Evolutionary conservation across 2,329 filamentous ascomycete genomes (phyloP), one percentile per base, ranked within the genome.

Genomic region (Fusarium sp.): DNA sequence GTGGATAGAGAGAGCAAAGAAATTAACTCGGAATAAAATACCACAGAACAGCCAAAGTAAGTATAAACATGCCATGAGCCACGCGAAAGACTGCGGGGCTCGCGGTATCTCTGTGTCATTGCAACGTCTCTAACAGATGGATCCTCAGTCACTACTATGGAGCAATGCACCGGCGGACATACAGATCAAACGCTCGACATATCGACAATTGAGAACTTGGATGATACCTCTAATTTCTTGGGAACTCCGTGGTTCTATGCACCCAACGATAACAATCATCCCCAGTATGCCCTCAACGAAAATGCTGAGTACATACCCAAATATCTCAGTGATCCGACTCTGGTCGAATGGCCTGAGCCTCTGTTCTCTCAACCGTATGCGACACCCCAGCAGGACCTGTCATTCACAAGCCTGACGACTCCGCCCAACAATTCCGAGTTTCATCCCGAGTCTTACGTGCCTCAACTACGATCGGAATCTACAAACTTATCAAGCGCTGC

Each of bases 251-350:
- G 39, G 39, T 41, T 41, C 14, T 7, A 41, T 16, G 21, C n/a
- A 16, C 16, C n/a, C 9, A 23, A 23, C 39, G n/a, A 23, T 23
- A n/a, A 41, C n/a, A n/a, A 41, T 14, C 10, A 7, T 41, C 8
- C 15, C 21, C 39, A 23, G 39, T 41, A 41, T 41, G 14, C n/a
- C 15, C 39, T 41, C 39, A 41, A 41, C 39, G 14, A 4, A 41
- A 41, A 5, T 23, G n/a, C 3, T 23, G 39, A 41, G 39, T 41
- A 41, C 39, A 23, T 41, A 41, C 39, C 39, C 14, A 41, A n/a
- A 16, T 41, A 23, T 0, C n/a, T 41, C n/a, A 16, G 0, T 23
- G 39, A 41, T 3, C 39, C 1, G 39, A 41, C n/a, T 10, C 1
- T 41, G n/a, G 39, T 41, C 14, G 39, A 23, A 6, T 41, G 39